These are phyloP conservation scores for Psilocybe cubensis DNA, from an alignment of 768 basidiomycete species.

Conservation along the genomic window DNA sequence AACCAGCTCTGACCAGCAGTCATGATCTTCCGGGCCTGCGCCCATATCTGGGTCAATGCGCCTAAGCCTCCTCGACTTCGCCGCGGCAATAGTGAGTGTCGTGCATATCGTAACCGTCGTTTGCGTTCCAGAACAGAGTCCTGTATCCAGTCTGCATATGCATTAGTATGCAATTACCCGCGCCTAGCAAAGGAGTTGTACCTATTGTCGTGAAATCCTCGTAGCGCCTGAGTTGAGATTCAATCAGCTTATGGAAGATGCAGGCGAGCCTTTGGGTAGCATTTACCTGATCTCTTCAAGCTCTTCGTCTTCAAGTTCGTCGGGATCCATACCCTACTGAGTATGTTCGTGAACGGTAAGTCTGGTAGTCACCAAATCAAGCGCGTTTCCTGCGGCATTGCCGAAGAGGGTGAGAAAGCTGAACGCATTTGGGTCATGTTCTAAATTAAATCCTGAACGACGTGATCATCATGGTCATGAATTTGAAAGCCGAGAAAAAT, in stretches of 20 bases:
- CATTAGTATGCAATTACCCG: background rate
- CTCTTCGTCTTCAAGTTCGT: constrained; percentile 66
- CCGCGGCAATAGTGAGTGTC: constrained; percentile 42
- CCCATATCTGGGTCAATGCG: constrained; percentile 57
- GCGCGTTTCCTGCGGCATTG: background rate
- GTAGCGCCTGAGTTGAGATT: constrained; percentile 64
- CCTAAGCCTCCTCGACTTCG: constrained; percentile 56
- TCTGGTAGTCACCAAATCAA: background rate
- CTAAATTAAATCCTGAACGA: background rate
- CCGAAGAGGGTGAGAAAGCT: constrained; percentile 11
- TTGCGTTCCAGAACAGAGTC: constrained; percentile 91
- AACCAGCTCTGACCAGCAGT: constrained; percentile 90
- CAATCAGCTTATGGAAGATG: constrained; percentile 11
- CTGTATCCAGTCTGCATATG: constrained; percentile 91
- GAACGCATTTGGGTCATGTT: background rate
- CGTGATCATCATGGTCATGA: background rate
- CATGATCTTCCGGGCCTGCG: constrained; percentile 58
- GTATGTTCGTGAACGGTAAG: constrained; percentile 5
- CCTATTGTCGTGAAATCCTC: constrained; percentile 97
- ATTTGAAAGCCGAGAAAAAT: no score
- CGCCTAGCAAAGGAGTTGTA: constrained; percentile 28
- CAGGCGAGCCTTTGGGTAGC: background rate
- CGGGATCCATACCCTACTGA: constrained; percentile 36
- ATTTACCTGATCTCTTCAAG: constrained; percentile 67
- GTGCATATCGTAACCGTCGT: constrained; percentile 68